Evolutionary conservation across 768 basidiomycete species (phyloP).

Genomic region (Gelatoporia subvermispora): DNA sequence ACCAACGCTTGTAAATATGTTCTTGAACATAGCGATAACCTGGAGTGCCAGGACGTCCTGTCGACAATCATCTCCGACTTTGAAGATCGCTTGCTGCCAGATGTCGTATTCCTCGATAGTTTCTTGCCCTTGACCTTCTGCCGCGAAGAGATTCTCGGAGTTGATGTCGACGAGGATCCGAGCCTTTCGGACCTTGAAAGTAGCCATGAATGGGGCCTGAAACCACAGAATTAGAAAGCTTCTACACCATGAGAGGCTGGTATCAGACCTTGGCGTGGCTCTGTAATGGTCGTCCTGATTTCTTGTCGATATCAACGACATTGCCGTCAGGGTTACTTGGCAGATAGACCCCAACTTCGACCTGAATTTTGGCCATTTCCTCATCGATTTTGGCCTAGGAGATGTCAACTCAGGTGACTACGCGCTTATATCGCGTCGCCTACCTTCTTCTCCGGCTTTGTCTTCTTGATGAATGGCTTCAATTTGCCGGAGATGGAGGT

Average conservation of each 20-base stretch:
- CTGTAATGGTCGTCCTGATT: constrained; percentile 92
- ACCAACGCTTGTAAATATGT: constrained; percentile 87
- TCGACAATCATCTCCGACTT: constrained; percentile 98
- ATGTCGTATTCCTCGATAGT: constrained; percentile 67
- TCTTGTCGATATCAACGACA: constrained; percentile 96
- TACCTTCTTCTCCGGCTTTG: constrained; percentile 96
- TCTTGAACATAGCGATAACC: constrained; percentile 99
- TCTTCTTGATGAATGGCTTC: constrained; percentile 92
- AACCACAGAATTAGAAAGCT: background rate
- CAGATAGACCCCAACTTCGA: constrained; percentile 94
- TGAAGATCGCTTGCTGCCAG: constrained; percentile 99
- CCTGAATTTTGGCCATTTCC: constrained; percentile 93
- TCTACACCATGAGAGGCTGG: background rate
- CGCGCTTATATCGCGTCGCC: background rate
- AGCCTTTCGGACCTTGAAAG: constrained; percentile 96
- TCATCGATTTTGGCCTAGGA: constrained; percentile 96
- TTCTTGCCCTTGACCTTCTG: constrained; percentile 51
- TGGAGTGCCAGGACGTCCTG: constrained; percentile 98
- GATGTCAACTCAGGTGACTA: constrained; percentile 3
- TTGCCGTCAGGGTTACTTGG: constrained; percentile 96
- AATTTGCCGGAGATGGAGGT: constrained; percentile 98
- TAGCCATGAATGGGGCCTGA: constrained; percentile 99
- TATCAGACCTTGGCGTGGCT: constrained; percentile 86
- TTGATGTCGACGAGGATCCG: constrained; percentile 60
- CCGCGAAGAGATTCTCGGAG: constrained; percentile 69